These are phyloP conservation scores for Phytophthora agathidicida DNA, from an alignment of 352 stramenopile species.

Conservation along the genomic window DNA sequence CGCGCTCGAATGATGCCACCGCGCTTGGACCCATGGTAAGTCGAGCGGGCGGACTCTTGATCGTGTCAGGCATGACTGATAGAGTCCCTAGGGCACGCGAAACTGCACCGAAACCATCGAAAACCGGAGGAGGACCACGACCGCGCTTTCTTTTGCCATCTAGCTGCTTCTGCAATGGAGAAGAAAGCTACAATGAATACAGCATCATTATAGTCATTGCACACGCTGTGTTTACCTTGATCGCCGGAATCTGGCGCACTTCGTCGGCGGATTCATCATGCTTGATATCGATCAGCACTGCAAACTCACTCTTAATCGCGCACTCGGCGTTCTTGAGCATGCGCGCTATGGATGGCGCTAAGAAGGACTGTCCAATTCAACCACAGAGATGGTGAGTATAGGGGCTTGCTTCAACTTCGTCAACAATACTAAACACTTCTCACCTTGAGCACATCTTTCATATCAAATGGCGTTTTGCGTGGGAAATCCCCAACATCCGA, in stretches of 20 bases:
- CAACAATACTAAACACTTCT: background rate
- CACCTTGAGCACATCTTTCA: constrained; percentile 87
- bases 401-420: background rate
- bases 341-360: constrained; percentile 49
- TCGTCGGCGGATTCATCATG: constrained; percentile 76
- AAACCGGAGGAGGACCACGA: constrained; percentile 59
- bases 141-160: constrained; percentile 70
- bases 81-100: constrained; percentile 62
- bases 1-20: constrained; percentile 62
- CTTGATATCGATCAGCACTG: constrained; percentile 68
- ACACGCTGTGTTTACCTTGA: constrained; percentile 48
- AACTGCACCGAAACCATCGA: constrained; percentile 84
- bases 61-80: constrained; percentile 48
- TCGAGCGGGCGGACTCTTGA: constrained; percentile 60
- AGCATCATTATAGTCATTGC: background rate
- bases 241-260: constrained; percentile 76
- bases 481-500: constrained; percentile 38
- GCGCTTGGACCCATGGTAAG: constrained; percentile 47
- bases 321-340: constrained; percentile 60
- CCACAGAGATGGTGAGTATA: constrained; percentile 9
- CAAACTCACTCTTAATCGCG: constrained; percentile 64
- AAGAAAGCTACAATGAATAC: background rate
- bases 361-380: constrained; percentile 39
- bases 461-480: constrained; percentile 49
- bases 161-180: constrained; percentile 54